Evolutionary conservation across 305 asterid species (phyloP).

Genomic region (Fraxinus paxiana): DNA sequence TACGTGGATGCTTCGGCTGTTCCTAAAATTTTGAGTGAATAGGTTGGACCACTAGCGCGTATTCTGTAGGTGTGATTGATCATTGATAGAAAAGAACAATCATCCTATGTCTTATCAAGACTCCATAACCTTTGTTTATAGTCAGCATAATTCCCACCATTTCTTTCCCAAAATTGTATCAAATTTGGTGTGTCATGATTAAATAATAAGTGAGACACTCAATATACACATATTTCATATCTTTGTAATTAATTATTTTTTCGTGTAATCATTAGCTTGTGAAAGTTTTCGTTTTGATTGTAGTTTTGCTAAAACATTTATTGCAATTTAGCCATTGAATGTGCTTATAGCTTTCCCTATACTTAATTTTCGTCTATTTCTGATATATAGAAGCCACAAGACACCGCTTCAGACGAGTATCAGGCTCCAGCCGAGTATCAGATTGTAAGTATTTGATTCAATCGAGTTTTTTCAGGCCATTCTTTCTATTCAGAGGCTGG

Average conservation of each 20-base stretch:
- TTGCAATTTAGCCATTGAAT: neutral
- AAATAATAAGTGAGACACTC: neutral
- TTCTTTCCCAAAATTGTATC: neutral
- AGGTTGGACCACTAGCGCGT: constrained; percentile 15
- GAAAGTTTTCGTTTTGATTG: neutral
- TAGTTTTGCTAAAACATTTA: neutral
- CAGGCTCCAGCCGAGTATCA: neutral
- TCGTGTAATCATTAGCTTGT: neutral
- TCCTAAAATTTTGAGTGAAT: constrained; percentile 40
- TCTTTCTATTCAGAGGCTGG: neutral
- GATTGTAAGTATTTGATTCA: neutral
- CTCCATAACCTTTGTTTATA: neutral
- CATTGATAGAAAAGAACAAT: neutral
- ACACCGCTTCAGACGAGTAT: neutral
- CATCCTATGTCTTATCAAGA: neutral
- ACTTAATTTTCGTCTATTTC: neutral
- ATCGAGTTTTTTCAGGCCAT: neutral
- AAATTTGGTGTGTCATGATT: neutral
- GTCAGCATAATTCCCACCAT: neutral
- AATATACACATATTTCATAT: neutral
- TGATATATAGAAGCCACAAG: neutral
- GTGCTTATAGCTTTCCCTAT: neutral
- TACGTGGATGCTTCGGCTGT: constrained; percentile 74
- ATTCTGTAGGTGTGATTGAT: constrained; percentile 20
- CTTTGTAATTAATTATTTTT: neutral